These are phyloP conservation scores for Pseudopyricularia cyperi DNA, from an alignment of 2,329 filamentous ascomycete species.

Conservation along the genomic window DNA sequence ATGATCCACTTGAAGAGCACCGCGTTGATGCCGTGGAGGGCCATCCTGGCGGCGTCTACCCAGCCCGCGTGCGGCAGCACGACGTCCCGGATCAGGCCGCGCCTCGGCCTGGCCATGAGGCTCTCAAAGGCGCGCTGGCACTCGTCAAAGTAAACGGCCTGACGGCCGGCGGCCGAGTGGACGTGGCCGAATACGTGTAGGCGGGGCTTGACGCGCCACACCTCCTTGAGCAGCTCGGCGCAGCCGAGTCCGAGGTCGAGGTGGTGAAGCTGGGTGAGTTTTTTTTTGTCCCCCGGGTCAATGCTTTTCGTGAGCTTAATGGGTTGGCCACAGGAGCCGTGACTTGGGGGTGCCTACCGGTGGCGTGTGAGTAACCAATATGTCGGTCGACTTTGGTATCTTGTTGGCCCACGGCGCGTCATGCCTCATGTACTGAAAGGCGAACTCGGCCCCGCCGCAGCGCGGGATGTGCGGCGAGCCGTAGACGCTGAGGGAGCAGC, in stretches of 20 bases:
- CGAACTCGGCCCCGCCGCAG: constrained; percentile 59
- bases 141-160: constrained; percentile 62
- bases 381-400: constrained; percentile 59
- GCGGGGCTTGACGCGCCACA: constrained; percentile 60
- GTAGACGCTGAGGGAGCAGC: constrained; percentile 56
- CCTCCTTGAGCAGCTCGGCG: constrained; percentile 53
- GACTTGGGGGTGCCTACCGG: no score
- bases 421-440: constrained; percentile 59
- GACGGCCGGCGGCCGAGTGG: constrained; percentile 60
- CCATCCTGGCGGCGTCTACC: constrained; percentile 29
- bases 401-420: constrained; percentile 60
- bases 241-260: constrained; percentile 59
- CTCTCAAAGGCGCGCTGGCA: constrained; percentile 59
- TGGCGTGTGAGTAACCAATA: constrained; percentile 72
- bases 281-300: background rate
- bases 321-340: no score
- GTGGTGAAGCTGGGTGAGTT: constrained; percentile 42
- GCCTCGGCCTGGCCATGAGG: constrained; percentile 33
- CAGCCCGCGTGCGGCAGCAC: constrained; percentile 31
- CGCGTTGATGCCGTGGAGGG: constrained; percentile 30
- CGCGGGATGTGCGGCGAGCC: constrained; percentile 70
- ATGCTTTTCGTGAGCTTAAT: no score
- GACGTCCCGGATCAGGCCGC: constrained; percentile 28
- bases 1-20: constrained; percentile 44
- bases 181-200: constrained; percentile 81